phyloP scores from a whole-genome alignment of 805 yeast genomes.

The Maudiozyma barnettii region DNA sequence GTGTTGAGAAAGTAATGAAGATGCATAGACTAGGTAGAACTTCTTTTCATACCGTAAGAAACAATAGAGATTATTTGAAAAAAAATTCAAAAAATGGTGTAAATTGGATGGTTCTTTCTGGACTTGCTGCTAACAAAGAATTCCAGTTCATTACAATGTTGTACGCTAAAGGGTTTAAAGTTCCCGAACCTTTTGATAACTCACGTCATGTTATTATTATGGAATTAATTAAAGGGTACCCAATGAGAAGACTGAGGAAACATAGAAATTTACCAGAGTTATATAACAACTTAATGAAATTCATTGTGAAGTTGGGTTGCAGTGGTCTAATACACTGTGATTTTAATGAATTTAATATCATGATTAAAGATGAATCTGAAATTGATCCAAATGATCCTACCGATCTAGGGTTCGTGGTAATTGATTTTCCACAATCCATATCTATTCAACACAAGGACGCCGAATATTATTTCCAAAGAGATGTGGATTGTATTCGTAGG shows the following conservation, averaged over 20 bases:
- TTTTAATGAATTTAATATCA: slow-evolving; percentile 92
- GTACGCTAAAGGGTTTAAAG: slow-evolving; percentile 65
- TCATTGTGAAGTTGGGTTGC: slow-evolving; percentile 73
- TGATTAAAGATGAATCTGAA: slow-evolving; percentile 52
- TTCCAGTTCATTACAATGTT: slow-evolving; percentile 77
- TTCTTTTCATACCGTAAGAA: slow-evolving; percentile 85
- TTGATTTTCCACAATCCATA: slow-evolving; percentile 97
- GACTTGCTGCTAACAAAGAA: slow-evolving; percentile 88
- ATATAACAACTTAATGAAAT: slow-evolving; percentile 79
- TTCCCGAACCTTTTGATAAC: slow-evolving; percentile 82
- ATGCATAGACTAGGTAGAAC: slow-evolving; percentile 91
- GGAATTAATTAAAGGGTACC: slow-evolving; percentile 85
- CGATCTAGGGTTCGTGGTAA: slow-evolving; percentile 73
- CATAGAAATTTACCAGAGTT: slow-evolving; percentile 59
- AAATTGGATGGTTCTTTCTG: slow-evolving; percentile 87
- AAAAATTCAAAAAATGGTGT: slow-evolving; percentile 54
- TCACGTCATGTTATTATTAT: slow-evolving; percentile 88
- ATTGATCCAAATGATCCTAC: slow-evolving; percentile 35
- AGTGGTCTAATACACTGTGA: slow-evolving; percentile 95
- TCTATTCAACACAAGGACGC: slow-evolving; percentile 89
- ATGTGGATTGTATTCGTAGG: slow-evolving; percentile 78
- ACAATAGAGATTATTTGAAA: slow-evolving; percentile 82
- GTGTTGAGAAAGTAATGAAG: slow-evolving; percentile 66
- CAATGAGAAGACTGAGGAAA: slow-evolving; percentile 73
- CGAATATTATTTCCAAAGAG: slow-evolving; percentile 78